Evolutionary conservation across 2,329 filamentous ascomycete genomes (phyloP).

Genomic region (Epichloe aotearoae): DNA sequence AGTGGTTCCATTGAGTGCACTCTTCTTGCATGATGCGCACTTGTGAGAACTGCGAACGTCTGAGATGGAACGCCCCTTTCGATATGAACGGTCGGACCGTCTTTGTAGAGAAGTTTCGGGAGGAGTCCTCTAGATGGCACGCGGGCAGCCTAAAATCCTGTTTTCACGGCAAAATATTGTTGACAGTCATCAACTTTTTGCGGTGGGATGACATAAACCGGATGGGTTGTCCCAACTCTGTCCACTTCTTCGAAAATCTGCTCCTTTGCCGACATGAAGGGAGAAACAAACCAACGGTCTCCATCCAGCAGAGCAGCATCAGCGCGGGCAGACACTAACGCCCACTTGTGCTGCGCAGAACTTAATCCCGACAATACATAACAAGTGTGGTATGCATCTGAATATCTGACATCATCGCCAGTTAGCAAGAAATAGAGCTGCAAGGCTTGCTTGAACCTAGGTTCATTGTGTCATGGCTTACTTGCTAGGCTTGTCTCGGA

Average conservation of each 20-base stretch:
- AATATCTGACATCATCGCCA: conserved; percentile 34
- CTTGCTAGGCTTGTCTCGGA: conserved; percentile 90
- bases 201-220: conserved; percentile 74
- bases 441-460: not conserved
- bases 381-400: conserved; percentile 86
- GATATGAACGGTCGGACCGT: not conserved
- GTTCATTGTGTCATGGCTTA: conserved; percentile 28
- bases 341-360: conserved; percentile 60
- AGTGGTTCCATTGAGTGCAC: not conserved
- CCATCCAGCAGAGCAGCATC: conserved; percentile 21
- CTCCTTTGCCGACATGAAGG: conserved; percentile 36
- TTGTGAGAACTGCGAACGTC: not conserved
- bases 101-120: not conserved
- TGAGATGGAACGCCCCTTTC: not conserved
- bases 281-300: conserved; percentile 33
- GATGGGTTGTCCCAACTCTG: conserved; percentile 58
- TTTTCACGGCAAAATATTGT: conserved; percentile 48
- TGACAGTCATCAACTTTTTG: conserved; percentile 50
- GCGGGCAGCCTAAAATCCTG: conserved; percentile 34
- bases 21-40: not conserved
- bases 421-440: not conserved
- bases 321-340: conserved; percentile 23
- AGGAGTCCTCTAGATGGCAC: not conserved
- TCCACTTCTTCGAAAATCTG: conserved; percentile 61
- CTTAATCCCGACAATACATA: conserved; percentile 83